Base-by-base conservation (phyloP, 495 filamentous ascomycete species). In the Bacidia gigantensis region DNA sequence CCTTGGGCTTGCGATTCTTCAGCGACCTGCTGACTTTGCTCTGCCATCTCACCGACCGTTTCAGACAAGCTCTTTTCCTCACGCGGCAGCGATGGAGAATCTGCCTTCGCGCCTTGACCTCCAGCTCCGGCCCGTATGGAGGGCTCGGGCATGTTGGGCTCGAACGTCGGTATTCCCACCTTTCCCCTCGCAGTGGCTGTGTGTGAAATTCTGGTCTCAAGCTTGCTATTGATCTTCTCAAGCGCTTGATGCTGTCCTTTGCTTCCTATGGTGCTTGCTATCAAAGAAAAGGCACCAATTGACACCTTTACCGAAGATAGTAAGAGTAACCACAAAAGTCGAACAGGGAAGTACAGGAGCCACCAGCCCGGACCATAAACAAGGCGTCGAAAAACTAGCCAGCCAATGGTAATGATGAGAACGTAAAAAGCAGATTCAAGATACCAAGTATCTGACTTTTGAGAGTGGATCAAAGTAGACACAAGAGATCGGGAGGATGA, bases 361-460 rank as follows among this genome's bases (percentile, higher is more conserved):
- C 87, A 87, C 81, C 86, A 95, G 26, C 89, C 66, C 11, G 93
- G 92, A 0, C 92, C 89, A 67, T 90, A 96, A 7, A 99, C 58
- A 7, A 89, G 70, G 5, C 92, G 69, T 17, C 92, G 71, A 53
- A 90, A 92, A 1, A 97, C 60, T 9, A 99, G 70, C 92, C 92
- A 99, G 11, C 66, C 67, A 26, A 95, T 79, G 3, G 85, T 95
- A 2, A 67, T 73, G 12, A 85, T 38, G 9, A 97, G 74, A 44
- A 97, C 67, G 58, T 87, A 89, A 56, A 97, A 82, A 0, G 89
- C 81, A 18, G 82, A 89, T 66, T 87, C 80, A 24, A 96, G 75
- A 59, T 99, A 99, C 92, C 92, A 99, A 2, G 87, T 92, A 65
- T 97, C 92, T 39, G 82, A 89, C 69, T 96, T 96, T 61, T 89